phyloP scores from a whole-genome alignment of 805 yeast species.

The Tetrapisispora fleetii region DNA sequence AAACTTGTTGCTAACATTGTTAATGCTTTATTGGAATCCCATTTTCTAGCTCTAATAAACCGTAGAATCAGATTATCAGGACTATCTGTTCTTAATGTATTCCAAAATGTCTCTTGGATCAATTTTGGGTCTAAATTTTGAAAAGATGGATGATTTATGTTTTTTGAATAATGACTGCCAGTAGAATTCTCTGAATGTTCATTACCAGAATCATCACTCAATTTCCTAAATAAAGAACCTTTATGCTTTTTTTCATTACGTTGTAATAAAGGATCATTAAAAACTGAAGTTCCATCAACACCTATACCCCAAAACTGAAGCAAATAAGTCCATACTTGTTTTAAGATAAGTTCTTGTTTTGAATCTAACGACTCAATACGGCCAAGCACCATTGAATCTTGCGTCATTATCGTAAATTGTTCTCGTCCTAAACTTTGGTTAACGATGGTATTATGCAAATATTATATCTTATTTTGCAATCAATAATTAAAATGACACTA shows the following conservation, averaged over 20 bases:
- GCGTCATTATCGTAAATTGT: background rate
- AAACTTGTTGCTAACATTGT: slow-evolving; percentile 65
- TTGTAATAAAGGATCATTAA: slow-evolving; percentile 2
- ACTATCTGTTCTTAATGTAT: slow-evolving; percentile 59
- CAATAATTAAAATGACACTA: no score
- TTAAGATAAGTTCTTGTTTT: slow-evolving; percentile 54
- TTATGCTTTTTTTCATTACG: background rate
- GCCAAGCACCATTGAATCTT: slow-evolving; percentile 7
- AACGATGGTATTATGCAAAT: background rate
- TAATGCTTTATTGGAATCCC: slow-evolving; percentile 59
- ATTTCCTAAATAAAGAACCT: slow-evolving; percentile 1
- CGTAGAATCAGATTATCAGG: slow-evolving; percentile 73
- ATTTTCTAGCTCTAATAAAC: slow-evolving; percentile 80
- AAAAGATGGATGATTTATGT: slow-evolving; percentile 39
- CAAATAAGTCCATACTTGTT: slow-evolving; percentile 62
- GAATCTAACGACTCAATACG: slow-evolving; percentile 26
- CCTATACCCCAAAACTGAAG: slow-evolving; percentile 49
- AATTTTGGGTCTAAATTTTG: slow-evolving; percentile 43
- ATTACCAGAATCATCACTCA: background rate
- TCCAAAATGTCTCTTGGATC: slow-evolving; percentile 45
- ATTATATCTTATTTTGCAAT: no score
- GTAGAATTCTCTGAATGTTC: slow-evolving; percentile 10
- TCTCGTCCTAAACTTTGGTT: background rate
- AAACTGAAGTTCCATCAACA: slow-evolving; percentile 25
- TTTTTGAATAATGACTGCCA: slow-evolving; percentile 11